Conservation (phyloP, 768 basidiomycete species). For the Mycena amicta region DNA sequence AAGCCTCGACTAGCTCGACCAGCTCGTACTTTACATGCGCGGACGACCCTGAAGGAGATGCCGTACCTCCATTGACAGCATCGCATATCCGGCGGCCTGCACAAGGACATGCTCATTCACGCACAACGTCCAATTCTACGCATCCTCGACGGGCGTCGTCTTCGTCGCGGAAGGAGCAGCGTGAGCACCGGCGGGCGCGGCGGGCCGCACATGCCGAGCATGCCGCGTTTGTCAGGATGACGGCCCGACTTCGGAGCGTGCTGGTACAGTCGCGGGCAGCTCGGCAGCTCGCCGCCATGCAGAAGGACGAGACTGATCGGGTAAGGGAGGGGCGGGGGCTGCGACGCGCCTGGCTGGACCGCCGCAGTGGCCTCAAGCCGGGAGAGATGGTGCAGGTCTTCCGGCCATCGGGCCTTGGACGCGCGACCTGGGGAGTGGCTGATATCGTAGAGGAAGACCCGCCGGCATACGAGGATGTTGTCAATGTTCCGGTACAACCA, state of each 20-base stretch:
- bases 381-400: constrained; percentile 8
- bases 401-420: constrained; percentile 14
- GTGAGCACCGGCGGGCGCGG: constrained; percentile 10
- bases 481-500: not conserved
- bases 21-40: constrained; percentile 22
- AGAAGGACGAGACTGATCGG: constrained; percentile 14
- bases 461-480: constrained; percentile 18
- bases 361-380: not conserved
- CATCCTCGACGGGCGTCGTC: not conserved
- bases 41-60: constrained; percentile 1
- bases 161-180: not conserved
- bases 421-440: constrained; percentile 7
- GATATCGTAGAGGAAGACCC: constrained; percentile 7
- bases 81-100: constrained; percentile 14
- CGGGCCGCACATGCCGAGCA: constrained; percentile 15
- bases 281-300: constrained; percentile 1
- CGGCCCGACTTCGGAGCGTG: constrained; percentile 10
- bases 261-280: constrained; percentile 7
- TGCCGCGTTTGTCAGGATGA: constrained; percentile 19
- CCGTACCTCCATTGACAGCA: not conserved
- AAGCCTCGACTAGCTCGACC: constrained; percentile 9
- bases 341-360: constrained; percentile 16
- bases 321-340: constrained; percentile 15
- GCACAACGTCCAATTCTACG: not conserved
- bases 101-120: constrained; percentile 2